Evolutionary conservation across 805 yeast species (phyloP).

Genomic region (Wickerhamomyces tratensis): DNA sequence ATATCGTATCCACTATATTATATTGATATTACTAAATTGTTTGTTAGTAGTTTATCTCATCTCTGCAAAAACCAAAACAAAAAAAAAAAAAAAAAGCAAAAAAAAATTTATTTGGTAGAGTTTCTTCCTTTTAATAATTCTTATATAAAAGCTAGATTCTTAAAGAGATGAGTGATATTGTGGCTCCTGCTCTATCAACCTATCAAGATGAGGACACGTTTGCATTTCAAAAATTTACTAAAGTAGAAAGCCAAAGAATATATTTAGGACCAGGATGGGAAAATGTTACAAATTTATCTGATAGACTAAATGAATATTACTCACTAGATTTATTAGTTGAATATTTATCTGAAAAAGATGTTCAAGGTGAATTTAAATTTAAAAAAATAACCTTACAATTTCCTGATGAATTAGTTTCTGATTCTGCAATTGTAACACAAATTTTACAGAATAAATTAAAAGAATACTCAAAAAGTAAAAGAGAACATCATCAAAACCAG

Average conservation of each 20-base stretch:
- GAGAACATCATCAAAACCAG: slow-evolving; percentile 2
- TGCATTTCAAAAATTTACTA: slow-evolving; percentile 32
- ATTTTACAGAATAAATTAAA: slow-evolving; percentile 29
- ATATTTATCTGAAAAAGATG: slow-evolving; percentile 25
- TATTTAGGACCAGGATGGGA: slow-evolving; percentile 19
- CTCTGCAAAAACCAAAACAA: too few relatives aligned
- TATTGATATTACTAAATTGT: too few relatives aligned
- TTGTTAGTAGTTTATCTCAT: too few relatives aligned
- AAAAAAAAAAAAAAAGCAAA: too few relatives aligned
- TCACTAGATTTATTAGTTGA: slow-evolving; percentile 36
- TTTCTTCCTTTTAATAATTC: too few relatives aligned
- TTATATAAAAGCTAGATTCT: not conserved
- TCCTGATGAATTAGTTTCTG: slow-evolving; percentile 73
- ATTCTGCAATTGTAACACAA: slow-evolving; percentile 64
- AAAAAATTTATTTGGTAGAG: too few relatives aligned
- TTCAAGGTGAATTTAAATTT: slow-evolving; percentile 22
- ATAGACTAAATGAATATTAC: slow-evolving; percentile 41
- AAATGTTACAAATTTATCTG: slow-evolving; percentile 18
- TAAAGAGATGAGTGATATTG: slow-evolving; percentile 5
- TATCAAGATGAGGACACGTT: slow-evolving; percentile 56
- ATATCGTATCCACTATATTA: too few relatives aligned
- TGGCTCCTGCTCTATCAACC: slow-evolving; percentile 70
- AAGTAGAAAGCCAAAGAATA: slow-evolving; percentile 16
- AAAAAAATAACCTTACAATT: slow-evolving; percentile 73
- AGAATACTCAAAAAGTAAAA: slow-evolving; percentile 9